Base-by-base conservation (phyloP, 108 stramenopile species). In the Cyclotella kingstonii region DNA sequence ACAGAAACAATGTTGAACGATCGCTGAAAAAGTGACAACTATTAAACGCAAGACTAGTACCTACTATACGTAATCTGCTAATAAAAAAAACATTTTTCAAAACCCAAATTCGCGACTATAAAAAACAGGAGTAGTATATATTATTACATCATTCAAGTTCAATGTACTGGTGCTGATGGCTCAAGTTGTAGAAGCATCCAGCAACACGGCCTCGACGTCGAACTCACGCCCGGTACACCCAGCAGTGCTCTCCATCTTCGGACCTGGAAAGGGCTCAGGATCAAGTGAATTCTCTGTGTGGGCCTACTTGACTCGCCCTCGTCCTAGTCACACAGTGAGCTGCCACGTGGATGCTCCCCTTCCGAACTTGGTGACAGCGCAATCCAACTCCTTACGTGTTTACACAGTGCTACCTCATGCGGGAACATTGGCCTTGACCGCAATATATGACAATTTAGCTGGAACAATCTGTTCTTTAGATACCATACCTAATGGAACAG, bases 291-390 rank as follows among this genome's bases (percentile, higher is more conserved):
- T 78, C 48, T 89, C 91, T 0, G 82, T 70, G 0, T 93, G 87
- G 88, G 87, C 88, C 5, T 70, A 79, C 33, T 52, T 91, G 8
- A 85, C 81, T 18, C 66, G 71, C 42, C 77, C 72, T 22, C 50
- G 77, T 25, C 77, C 77, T 26, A 17, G 44, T 3, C 18, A 19
- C 4, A 17, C 23, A 2, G 30, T 11, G 21, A 36, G 30, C 38
- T 54, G 18, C 9, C 40, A 68, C 15, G 58, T 42, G 22, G 46
- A 66, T 25, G 35, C 68, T 23, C 53, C 52, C 12, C 26, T 83
- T n/a, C 86, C 86, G 9, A 84, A 93, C 63, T 66, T 93, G 55
- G 83, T 93, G 48, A 93, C 89, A 18, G 91, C 91, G 2, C 79
- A 88, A 34, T 75, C 80, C 15, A 84, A 80, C n/a, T 73, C 88